Evolutionary conservation across 1,139 yeast species (phyloP).

Genomic region (Diutina siamensis): DNA sequence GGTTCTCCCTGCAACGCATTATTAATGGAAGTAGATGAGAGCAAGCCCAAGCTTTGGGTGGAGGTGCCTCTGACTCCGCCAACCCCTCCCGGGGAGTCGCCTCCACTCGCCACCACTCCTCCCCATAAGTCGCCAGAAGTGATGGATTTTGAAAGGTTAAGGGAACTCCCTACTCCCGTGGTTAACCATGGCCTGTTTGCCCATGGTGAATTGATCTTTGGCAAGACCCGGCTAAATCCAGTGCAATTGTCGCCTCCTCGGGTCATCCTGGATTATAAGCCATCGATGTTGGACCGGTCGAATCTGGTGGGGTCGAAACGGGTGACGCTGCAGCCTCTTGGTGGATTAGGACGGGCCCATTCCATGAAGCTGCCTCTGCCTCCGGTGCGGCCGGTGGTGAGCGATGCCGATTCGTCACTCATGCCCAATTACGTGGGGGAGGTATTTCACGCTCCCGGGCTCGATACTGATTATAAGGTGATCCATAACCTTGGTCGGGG

Average conservation of each 20-base stretch:
- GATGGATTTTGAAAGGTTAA: constrained; percentile 7
- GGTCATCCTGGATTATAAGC: constrained; percentile 26
- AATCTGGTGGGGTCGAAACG: constrained; percentile 11
- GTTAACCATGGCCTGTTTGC: constrained; percentile 9
- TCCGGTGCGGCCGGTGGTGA: constrained; percentile 7
- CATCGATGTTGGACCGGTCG: constrained; percentile 15
- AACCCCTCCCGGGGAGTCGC: neutral
- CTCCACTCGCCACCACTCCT: neutral
- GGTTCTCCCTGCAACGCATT: neutral
- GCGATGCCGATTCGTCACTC: neutral
- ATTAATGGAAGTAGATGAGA: neutral
- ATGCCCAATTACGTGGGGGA: constrained; percentile 12
- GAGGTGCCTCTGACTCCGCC: constrained; percentile 4
- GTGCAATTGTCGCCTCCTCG: constrained; percentile 10
- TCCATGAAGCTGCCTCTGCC: constrained; percentile 8
- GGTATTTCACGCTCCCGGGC: constrained; percentile 12
- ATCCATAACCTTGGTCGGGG: constrained; percentile 40
- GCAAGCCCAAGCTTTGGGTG: constrained; percentile 1
- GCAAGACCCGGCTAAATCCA: neutral
- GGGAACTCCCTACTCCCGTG: constrained; percentile 12
- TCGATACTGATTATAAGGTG: constrained; percentile 14
- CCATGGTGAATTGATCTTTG: neutral
- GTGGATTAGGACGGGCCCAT: neutral
- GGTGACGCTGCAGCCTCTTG: constrained; percentile 6
- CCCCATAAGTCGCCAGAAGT: neutral